These are phyloP conservation scores for Lichenothelia convexa DNA, from an alignment of 495 filamentous ascomycete genomes.

Conservation along the genomic window DNA sequence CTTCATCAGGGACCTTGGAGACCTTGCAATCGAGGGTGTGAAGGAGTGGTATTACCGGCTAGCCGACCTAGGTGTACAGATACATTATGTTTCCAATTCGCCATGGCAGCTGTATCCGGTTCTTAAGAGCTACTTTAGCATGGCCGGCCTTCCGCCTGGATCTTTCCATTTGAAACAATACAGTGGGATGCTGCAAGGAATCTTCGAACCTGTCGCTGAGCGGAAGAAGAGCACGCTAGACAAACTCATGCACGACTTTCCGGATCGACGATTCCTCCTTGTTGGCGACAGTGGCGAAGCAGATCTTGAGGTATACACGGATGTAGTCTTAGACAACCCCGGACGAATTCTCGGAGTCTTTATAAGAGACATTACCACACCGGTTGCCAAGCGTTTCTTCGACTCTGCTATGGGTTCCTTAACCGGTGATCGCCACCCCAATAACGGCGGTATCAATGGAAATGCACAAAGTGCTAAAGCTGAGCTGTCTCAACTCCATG, in stretches of 20 bases:
- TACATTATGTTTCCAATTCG: conserved; percentile 88
- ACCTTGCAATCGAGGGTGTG: conserved; percentile 71
- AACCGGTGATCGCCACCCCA: conserved; percentile 15
- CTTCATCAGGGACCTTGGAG: conserved; percentile 67
- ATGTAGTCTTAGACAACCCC: conserved; percentile 68
- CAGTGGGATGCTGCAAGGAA: conserved; percentile 85
- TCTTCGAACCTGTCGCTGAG: conserved; percentile 94
- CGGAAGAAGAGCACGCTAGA: conserved; percentile 78
- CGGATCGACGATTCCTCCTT: conserved; percentile 71
- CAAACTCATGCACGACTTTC: conserved; percentile 74
- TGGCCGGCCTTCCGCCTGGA: conserved; percentile 63
- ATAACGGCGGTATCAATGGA: conserved; percentile 7
- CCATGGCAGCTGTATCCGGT: conserved; percentile 94
- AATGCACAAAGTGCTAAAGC: conserved; percentile 4
- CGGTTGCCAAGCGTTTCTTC: conserved; percentile 51
- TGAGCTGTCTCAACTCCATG: conserved; percentile 7
- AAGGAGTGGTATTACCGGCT: conserved; percentile 71
- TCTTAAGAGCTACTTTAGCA: conserved; percentile 60
- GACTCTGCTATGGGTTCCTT: conserved; percentile 41
- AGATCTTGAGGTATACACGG: conserved; percentile 92
- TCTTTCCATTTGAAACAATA: conserved; percentile 94
- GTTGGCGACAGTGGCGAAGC: conserved; percentile 93
- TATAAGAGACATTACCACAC: conserved; percentile 84
- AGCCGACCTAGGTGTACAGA: conserved; percentile 56
- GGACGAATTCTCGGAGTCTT: conserved; percentile 70